A percentile compares a stretch with the other conserved stretches of the same genome.
phyloP scores from a whole-genome alignment of 805 yeast genomes.

The Saturnispora besseyi region DNA sequence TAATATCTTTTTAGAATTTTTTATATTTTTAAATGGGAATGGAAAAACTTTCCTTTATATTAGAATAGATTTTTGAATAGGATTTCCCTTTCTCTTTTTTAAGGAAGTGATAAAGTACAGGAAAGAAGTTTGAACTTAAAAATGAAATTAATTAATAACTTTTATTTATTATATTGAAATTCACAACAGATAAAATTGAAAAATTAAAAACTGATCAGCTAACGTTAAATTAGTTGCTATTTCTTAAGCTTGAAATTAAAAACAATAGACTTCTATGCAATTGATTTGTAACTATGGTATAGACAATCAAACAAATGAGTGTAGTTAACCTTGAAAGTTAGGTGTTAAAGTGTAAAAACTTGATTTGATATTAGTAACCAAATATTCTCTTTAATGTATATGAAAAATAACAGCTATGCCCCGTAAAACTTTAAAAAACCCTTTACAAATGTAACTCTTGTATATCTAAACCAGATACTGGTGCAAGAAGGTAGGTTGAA shows the following conservation, averaged over 20 bases:
- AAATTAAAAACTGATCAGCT: not conserved
- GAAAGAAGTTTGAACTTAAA: not conserved
- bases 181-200: not conserved
- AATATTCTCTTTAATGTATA: not conserved
- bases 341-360: not conserved
- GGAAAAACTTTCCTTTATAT: not conserved
- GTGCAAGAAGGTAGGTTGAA: not conserved
- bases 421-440: not conserved
- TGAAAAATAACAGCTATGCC: slow-evolving; percentile 1
- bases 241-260: not conserved
- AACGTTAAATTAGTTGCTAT: not conserved
- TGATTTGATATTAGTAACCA: not conserved
- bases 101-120: not conserved
- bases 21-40: not conserved
- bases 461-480: not conserved
- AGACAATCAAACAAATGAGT: slow-evolving; percentile 7
- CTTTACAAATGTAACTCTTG: not conserved
- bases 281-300: slow-evolving; percentile 1
- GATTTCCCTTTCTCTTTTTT: not conserved
- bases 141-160: not conserved
- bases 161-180: not conserved
- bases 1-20: slow-evolving; percentile 1
- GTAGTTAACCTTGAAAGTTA: slow-evolving; percentile 1
- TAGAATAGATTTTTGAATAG: not conserved
- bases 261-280: slow-evolving; percentile 2